Base-by-base conservation (phyloP, 345 rosid genomes). In the Iberis pinnata region DNA sequence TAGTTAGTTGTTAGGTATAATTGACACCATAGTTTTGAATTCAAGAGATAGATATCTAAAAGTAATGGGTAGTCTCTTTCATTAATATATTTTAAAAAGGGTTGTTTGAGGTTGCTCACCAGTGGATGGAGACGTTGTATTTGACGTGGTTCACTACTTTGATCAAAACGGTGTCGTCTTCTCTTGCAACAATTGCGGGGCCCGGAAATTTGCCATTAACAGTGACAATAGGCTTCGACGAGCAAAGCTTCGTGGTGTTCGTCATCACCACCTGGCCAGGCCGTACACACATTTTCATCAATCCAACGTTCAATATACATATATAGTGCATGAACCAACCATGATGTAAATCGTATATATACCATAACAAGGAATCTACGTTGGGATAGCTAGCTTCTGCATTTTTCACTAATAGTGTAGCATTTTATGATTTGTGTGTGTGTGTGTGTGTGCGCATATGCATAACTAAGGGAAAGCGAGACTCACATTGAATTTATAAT, bases 161-260 rank as follows among this genome's bases (percentile, higher is more conserved):
- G 13, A 90, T 84, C 16, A 80, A 81, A 47, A 84, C 73, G 0
- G 76, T 82, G 54, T 90, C 96, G 36, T 58, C 96, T 70, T 90
- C 98, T 62, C 98, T 72, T 9, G 92, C 96, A 58, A 66, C 89
- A 17, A 86, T 64, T 22, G 96, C 84, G 5, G 92, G 96, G 0
- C 96, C 96, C 0, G 95, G 98, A 51, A 80, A 87, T 66, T 33
- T 42, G 15, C 92, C 96, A 16, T 89, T 89, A 14, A 89, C 83
- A 0, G 90, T 86, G 25, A 89, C 96, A 7, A 84, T 86, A 18
- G 94, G 79, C 72, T 89, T 86, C 6, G 80, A 60, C 44, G 94
- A 71, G 35, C 97, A 89, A 24, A 84, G 6, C 61, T 77, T 79
- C n/a, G 65, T 73, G 2, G 78, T 65, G 10, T 76, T 76, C 43